Base-by-base conservation (phyloP, 768 basidiomycete species). In the Mycena vitilis region DNA sequence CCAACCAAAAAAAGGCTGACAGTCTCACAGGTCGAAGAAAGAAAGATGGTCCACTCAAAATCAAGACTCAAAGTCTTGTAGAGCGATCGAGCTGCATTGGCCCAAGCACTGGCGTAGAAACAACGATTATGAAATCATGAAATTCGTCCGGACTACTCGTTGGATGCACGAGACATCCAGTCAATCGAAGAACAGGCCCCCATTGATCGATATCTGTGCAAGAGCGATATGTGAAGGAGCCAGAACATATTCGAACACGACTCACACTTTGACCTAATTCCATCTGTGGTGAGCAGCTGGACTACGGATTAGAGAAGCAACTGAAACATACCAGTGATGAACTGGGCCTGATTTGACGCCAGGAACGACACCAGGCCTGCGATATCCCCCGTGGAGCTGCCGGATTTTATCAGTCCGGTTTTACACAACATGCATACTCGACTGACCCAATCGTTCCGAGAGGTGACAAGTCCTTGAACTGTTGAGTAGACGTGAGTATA, bases 351-450 rank as follows among this genome's bases (percentile, higher is more conserved):
- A 25, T 71, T 69, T 4, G 76, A 74, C 7, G 73, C 78, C n/a
- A 79, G 64, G 68, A 75, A 79, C 16, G 78, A 74, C 0, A 79
- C 78, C 4, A 79, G 42, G 9, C 49, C 52, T 0, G 78, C 74
- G 34, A 79, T 57, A 38, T 79, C 76, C 6, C 68, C 42, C 2
- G 76, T 48, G 8, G 20, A 16, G 34, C 66, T 68, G n/a, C 7
- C 42, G 37, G n/a, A 18, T 5, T 13, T 11, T 2, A 58, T 18
- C 11, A 45, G 44, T 42, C 4, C 25, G 5, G 15, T 5, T 13
- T 10, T 2, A 36, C 18, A 16, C 38, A 5, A 20, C 16, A 20
- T 6, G 16, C 42, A 12, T 16, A 5, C 0, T 30, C 44, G 57
- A 53, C 56, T 30, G 12, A 63, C 67, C 67, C 67, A 1, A 63